Percentiles rank a stretch among this genome's conserved stretches.
Evolutionary conservation across 805 yeast genomes (phyloP).

Genomic region (Candida namnaoensis): DNA sequence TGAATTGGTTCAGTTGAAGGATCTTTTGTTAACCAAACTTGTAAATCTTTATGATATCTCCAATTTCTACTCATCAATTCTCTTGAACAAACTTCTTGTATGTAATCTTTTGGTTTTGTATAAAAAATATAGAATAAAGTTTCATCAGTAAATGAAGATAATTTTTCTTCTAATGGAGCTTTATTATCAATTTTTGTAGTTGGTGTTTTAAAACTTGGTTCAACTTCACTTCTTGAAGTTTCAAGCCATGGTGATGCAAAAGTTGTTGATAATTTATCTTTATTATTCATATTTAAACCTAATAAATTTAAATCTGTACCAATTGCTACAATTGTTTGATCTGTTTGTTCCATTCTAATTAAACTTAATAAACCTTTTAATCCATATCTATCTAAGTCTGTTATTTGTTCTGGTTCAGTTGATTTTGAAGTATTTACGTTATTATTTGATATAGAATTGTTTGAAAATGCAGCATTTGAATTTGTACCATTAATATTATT

Average conservation of each 20-base stretch:
- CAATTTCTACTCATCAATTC: conserved; percentile 90
- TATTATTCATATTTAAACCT: conserved; percentile 49
- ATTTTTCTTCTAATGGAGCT: conserved; percentile 28
- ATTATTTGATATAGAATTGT: no score
- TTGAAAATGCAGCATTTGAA: no score
- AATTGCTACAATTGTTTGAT: conserved; percentile 56
- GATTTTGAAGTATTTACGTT: no score
- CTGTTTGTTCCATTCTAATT: conserved; percentile 53
- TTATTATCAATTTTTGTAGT: conserved; percentile 16
- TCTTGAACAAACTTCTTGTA: conserved; percentile 90
- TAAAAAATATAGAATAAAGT: conserved; percentile 90
- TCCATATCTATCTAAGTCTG: conserved; percentile 58
- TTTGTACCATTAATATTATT: no score
- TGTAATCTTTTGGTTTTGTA: conserved; percentile 83
- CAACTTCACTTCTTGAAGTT: conserved; percentile 82
- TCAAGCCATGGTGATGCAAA: conserved; percentile 95
- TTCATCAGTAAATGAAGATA: conserved; percentile 72
- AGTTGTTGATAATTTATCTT: conserved; percentile 42
- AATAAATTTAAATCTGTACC: conserved; percentile 67
- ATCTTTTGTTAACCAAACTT: conserved; percentile 95
- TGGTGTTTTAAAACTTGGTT: conserved; percentile 72
- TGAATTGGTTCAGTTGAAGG: conserved; percentile 80
- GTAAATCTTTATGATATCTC: conserved; percentile 93
- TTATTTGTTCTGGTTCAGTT: conserved; percentile 1
- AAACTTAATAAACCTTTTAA: conserved; percentile 54